These are phyloP conservation scores for Tubosaeta sp. DNA, from an alignment of 768 basidiomycete genomes.

Conservation along the genomic window DNA sequence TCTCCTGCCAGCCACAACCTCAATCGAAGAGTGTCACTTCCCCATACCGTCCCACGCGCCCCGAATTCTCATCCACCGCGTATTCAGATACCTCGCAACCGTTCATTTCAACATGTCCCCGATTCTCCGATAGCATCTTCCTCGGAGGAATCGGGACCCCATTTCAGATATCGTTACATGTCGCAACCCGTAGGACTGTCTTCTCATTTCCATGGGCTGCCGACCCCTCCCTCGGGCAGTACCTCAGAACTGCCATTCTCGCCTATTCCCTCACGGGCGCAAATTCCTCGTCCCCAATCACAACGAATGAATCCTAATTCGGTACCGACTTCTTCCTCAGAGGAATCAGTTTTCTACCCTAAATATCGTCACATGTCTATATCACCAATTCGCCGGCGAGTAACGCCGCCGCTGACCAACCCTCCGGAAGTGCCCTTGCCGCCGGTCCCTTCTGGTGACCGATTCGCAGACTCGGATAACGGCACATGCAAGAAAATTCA, in stretches of 20 bases:
- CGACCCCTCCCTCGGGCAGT: slow-evolving; percentile 7
- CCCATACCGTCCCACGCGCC: not conserved
- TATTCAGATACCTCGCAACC: slow-evolving; percentile 15
- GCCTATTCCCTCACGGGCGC: not conserved
- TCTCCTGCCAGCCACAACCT: not conserved
- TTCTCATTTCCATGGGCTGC: not conserved
- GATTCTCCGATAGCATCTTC: slow-evolving; percentile 17
- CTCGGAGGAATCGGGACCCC: slow-evolving; percentile 12
- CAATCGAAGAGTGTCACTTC: not conserved
- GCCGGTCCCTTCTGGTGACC: slow-evolving; percentile 16
- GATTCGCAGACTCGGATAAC: not conserved
- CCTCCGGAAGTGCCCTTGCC: slow-evolving; percentile 22
- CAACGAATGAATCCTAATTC: slow-evolving; percentile 1
- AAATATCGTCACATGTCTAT: slow-evolving; percentile 1
- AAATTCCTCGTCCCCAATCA: not conserved
- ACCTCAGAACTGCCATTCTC: not conserved
- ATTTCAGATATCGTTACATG: slow-evolving; percentile 3
- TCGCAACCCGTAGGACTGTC: not conserved
- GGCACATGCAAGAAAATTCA: not conserved
- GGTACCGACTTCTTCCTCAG: slow-evolving; percentile 4
- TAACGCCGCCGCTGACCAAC: slow-evolving; percentile 7
- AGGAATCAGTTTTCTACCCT: slow-evolving; percentile 3
- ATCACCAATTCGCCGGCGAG: slow-evolving; percentile 5
- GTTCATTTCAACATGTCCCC: not conserved
- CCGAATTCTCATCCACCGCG: not conserved